These are phyloP conservation scores for Trichomonas tenax DNA, from an alignment of 208 protist species.

Conservation along the genomic window DNA sequence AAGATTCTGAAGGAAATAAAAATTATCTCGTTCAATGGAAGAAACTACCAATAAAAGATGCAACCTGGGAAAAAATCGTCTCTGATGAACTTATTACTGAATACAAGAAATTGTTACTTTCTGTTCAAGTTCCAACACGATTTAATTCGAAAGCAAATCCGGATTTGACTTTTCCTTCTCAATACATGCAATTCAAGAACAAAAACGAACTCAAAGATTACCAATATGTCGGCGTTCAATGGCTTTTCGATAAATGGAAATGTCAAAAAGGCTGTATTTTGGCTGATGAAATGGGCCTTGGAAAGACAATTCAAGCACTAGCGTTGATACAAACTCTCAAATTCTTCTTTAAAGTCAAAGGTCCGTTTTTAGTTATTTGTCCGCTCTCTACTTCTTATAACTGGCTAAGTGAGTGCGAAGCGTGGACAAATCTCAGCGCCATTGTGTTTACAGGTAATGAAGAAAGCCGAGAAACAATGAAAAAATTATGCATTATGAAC, in stretches of 20 bases:
- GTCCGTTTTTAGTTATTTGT: constrained; percentile 53
- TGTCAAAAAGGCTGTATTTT: constrained; percentile 51
- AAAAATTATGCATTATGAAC: background rate
- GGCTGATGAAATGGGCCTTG: constrained; percentile 65
- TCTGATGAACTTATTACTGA: background rate
- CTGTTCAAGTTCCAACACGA: background rate
- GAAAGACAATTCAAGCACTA: constrained; percentile 47
- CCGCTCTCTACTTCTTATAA: constrained; percentile 51
- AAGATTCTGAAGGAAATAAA: background rate
- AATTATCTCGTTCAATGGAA: constrained; percentile 52
- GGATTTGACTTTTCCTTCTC: background rate
- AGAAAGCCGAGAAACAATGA: background rate
- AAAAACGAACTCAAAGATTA: constrained; percentile 47
- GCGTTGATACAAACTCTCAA: constrained; percentile 41
- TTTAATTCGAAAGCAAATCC: background rate
- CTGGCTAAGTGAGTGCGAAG: constrained; percentile 42
- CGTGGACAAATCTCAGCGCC: constrained; percentile 50
- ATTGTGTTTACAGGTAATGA: constrained; percentile 44
- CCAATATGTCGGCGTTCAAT: constrained; percentile 58
- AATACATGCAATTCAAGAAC: background rate
- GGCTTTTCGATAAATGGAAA: constrained; percentile 49
- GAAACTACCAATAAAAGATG: constrained; percentile 40
- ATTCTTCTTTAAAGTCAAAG: constrained; percentile 35
- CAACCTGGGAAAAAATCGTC: constrained; percentile 44
- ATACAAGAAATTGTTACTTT: background rate